These are phyloP conservation scores for Ustilago vetiveriae DNA, from an alignment of 1,284 basidiomycete genomes.

Conservation along the genomic window DNA sequence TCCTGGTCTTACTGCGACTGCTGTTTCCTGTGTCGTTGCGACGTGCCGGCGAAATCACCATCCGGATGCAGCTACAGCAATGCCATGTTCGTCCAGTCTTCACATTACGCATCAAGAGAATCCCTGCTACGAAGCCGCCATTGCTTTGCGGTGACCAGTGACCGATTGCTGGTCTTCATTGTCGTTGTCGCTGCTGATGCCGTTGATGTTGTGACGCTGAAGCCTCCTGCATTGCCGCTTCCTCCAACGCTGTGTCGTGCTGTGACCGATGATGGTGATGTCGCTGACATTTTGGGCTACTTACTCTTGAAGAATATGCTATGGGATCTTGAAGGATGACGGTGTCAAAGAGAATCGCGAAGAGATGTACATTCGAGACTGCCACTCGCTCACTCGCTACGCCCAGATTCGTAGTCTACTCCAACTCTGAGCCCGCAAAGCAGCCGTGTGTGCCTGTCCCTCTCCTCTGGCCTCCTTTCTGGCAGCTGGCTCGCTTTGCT, in stretches of 20 bases:
- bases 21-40: too few species aligned
- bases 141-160: too few species aligned
- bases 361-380: slow-evolving; percentile 23
- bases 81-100: too few species aligned
- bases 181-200: background rate
- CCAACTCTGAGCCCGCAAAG: too few species aligned
- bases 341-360: slow-evolving; percentile 49
- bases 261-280: slow-evolving; percentile 23
- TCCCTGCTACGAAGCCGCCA: too few species aligned
- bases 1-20: too few species aligned
- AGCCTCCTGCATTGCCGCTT: background rate
- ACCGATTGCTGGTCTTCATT: background rate
- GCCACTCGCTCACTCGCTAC: background rate
- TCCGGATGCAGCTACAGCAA: slow-evolving; percentile 15
- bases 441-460: background rate
- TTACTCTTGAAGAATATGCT: slow-evolving; percentile 52
- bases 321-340: slow-evolving; percentile 51
- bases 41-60: slow-evolving; percentile 2
- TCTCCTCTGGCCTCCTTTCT: background rate
- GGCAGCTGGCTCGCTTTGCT: background rate
- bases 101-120: too few species aligned
- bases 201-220: background rate
- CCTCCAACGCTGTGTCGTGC: slow-evolving; percentile 14
- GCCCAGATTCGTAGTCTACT: background rate
- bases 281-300: slow-evolving; percentile 10